These are phyloP conservation scores for Quercus engelmannii DNA, from an alignment of 306 rosid species.

Conservation along the genomic window DNA sequence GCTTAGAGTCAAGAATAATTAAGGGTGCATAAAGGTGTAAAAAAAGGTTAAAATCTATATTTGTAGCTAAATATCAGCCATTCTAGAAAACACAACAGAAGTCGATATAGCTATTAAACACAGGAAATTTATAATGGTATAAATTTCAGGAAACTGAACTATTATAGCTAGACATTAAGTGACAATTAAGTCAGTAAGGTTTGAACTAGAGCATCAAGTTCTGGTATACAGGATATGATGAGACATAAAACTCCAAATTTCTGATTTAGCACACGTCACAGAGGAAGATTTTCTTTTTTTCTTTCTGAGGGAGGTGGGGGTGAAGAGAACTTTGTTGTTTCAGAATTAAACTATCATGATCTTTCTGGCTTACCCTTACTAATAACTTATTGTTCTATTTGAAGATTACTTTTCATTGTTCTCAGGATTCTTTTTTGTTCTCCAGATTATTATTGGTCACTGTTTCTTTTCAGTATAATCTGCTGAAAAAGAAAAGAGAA, in stretches of 20 bases:
- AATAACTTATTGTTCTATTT: not conserved
- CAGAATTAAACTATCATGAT: not conserved
- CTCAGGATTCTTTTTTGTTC: not conserved
- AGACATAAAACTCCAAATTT: not conserved
- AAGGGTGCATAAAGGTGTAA: slow-evolving; percentile 13
- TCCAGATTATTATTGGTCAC: not conserved
- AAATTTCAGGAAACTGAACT: not conserved
- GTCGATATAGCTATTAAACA: slow-evolving; percentile 4
- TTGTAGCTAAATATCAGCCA: not conserved
- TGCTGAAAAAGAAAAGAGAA: not conserved
- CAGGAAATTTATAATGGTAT: slow-evolving; percentile 6
- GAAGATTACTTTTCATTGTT: not conserved
- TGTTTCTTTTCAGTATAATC: not conserved
- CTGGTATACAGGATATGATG: not conserved
- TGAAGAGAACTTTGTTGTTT: not conserved
- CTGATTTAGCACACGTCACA: not conserved
- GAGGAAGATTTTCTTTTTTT: not conserved
- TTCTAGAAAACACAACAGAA: not conserved
- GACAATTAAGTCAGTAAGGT: not conserved
- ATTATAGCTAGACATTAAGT: slow-evolving; percentile 5
- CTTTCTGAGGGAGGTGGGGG: not conserved
- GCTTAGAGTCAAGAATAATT: slow-evolving; percentile 1
- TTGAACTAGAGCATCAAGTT: not conserved
- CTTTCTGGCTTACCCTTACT: not conserved
- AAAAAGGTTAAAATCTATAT: slow-evolving; percentile 5